Evolutionary conservation across 805 yeast genomes (phyloP).

Genomic region (Saccharomycodes ludwigii): DNA sequence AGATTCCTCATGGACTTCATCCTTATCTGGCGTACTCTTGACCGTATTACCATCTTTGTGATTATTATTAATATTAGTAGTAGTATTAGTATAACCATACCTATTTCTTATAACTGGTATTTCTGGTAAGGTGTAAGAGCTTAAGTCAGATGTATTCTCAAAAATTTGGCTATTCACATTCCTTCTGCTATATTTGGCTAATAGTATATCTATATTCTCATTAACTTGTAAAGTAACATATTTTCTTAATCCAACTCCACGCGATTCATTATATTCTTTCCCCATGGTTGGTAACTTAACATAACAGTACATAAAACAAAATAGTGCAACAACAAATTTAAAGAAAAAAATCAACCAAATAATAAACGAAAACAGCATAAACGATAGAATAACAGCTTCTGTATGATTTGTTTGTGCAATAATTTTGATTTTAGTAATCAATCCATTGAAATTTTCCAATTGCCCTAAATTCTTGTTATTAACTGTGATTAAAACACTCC

Average conservation of each 20-base stretch:
- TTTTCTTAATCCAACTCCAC: slow-evolving; percentile 36
- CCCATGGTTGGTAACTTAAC: slow-evolving; percentile 30
- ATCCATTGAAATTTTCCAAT: slow-evolving; percentile 15
- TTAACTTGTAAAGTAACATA: slow-evolving; percentile 52
- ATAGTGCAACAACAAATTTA: slow-evolving; percentile 40
- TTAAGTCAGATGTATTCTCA: too few relatives aligned
- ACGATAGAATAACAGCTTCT: slow-evolving; percentile 60
- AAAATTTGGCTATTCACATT: too few relatives aligned
- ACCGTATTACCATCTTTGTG: too few relatives aligned
- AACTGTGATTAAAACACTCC: slow-evolving; percentile 31
- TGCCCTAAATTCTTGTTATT: slow-evolving; percentile 22
- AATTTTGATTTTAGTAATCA: slow-evolving; percentile 34
- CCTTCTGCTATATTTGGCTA: too few relatives aligned
- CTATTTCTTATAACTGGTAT: too few relatives aligned
- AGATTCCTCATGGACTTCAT: too few relatives aligned
- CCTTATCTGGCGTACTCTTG: too few relatives aligned
- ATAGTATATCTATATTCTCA: slow-evolving; percentile 38
- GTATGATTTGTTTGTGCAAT: slow-evolving; percentile 50
- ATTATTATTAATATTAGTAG: too few relatives aligned
- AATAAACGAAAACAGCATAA: slow-evolving; percentile 63
- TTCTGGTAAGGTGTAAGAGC: too few relatives aligned
- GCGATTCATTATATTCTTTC: slow-evolving; percentile 26
- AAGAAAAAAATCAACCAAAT: slow-evolving; percentile 62
- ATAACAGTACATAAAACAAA: slow-evolving; percentile 39
- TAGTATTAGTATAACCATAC: too few relatives aligned